Percentiles rank a stretch among this genome's conserved stretches.
Conservation (phyloP, 2,329 filamentous ascomycete genomes). For the Samsoniella hepiali region DNA sequence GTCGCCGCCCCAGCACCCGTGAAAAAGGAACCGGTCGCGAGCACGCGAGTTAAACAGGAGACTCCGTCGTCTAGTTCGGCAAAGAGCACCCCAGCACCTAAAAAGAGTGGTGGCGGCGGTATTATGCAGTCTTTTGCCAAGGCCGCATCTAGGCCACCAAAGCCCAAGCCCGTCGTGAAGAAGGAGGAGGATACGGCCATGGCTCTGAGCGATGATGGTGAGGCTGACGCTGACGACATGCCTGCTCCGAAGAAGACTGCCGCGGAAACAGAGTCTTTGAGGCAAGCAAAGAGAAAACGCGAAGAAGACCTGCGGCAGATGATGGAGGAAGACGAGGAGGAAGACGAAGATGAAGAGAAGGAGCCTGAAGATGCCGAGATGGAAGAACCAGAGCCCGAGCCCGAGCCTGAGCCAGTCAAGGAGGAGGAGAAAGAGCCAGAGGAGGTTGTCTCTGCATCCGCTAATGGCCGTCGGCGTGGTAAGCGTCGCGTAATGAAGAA, state of each 20-base stretch:
- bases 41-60: conserved; percentile 23
- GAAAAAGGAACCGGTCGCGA: conserved; percentile 4
- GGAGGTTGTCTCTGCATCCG: conserved; percentile 51
- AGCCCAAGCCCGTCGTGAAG: conserved; percentile 45
- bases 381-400: conserved; percentile 38
- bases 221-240: conserved; percentile 38
- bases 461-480: conserved; percentile 67
- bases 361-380: conserved; percentile 38
- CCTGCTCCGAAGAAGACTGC: conserved; percentile 27
- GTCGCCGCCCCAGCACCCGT: conserved; percentile 15
- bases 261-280: conserved; percentile 26
- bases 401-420: conserved; percentile 30
- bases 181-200: conserved; percentile 30
- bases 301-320: conserved; percentile 39
- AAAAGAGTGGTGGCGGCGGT: conserved; percentile 57
- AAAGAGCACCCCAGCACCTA: conserved; percentile 39
- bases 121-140: conserved; percentile 82
- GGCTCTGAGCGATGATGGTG: conserved; percentile 39
- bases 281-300: conserved; percentile 34
- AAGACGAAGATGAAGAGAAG: conserved; percentile 54
- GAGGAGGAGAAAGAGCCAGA: conserved; percentile 44
- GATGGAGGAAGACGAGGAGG: conserved; percentile 50
- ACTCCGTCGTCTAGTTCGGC: conserved; percentile 27
- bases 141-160: conserved; percentile 39
- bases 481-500: conserved; percentile 82